Evolutionary conservation across 2,329 filamentous ascomycete genomes (phyloP).

Genomic region (Colletotrichum spinosum): DNA sequence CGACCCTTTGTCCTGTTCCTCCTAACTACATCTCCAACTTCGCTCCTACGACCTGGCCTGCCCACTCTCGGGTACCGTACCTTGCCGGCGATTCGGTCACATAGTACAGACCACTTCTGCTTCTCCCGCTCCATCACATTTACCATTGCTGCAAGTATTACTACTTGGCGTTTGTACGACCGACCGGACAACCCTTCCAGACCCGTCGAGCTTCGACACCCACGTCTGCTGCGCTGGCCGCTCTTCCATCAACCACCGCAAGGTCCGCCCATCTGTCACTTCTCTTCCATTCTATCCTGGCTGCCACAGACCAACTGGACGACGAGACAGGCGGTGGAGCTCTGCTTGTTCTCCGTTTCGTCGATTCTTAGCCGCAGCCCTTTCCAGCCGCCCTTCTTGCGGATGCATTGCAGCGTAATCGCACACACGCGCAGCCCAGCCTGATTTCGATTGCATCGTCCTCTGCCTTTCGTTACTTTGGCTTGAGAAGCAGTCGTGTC

Average conservation of each 20-base stretch:
- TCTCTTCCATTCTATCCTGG: slow-evolving; percentile 6
- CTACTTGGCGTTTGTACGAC: slow-evolving; percentile 13
- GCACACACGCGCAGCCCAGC: slow-evolving; percentile 31
- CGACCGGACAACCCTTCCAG: slow-evolving; percentile 11
- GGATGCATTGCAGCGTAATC: slow-evolving; percentile 28
- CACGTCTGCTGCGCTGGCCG: slow-evolving; percentile 7
- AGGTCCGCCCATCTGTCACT: neutral
- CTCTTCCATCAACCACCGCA: no score
- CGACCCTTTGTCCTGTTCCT: slow-evolving; percentile 7
- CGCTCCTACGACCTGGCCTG: neutral
- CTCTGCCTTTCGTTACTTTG: slow-evolving; percentile 7
- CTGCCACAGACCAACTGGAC: slow-evolving; percentile 23
- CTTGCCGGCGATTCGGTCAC: slow-evolving; percentile 6
- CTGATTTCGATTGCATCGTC: slow-evolving; percentile 20
- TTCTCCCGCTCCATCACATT: slow-evolving; percentile 1
- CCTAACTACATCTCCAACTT: neutral
- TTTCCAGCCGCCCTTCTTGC: slow-evolving; percentile 34
- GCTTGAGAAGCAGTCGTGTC: slow-evolving; percentile 25
- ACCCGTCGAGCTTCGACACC: slow-evolving; percentile 12
- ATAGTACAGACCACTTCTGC: neutral
- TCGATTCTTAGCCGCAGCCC: slow-evolving; percentile 36
- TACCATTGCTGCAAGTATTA: neutral
- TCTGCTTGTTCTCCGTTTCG: slow-evolving; percentile 30
- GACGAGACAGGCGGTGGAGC: slow-evolving; percentile 25
- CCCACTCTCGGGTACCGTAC: slow-evolving; percentile 14